phyloP scores from a whole-genome alignment of 2,329 filamentous ascomycete species.

The Myriosclerotinia duriaeana region DNA sequence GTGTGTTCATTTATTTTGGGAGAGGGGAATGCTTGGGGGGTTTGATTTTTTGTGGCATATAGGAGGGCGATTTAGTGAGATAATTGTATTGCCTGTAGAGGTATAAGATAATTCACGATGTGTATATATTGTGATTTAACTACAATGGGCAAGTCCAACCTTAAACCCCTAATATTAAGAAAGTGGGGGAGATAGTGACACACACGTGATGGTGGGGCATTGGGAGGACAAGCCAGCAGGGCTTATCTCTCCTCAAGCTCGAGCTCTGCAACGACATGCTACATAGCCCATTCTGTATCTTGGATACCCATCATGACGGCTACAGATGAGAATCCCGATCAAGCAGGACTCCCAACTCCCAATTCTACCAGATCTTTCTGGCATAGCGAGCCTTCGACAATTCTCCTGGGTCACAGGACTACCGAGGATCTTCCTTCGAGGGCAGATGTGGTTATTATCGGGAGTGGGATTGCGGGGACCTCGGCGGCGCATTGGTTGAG shows the following conservation, averaged over 20 bases:
- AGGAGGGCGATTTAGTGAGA: no score
- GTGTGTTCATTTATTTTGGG: no score
- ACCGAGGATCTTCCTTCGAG: conserved; percentile 60
- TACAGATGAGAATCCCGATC: conserved; percentile 21
- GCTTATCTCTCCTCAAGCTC: not conserved
- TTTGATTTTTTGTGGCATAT: not conserved
- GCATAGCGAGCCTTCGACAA: conserved; percentile 65
- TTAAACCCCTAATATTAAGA: not conserved
- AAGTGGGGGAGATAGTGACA: conserved; percentile 12
- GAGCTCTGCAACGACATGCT: not conserved
- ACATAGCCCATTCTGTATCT: not conserved
- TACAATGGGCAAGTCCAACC: not conserved
- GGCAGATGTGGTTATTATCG: conserved; percentile 70
- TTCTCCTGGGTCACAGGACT: conserved; percentile 65
- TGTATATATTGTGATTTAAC: not conserved
- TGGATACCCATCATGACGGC: conserved; percentile 8
- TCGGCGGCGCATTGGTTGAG: conserved; percentile 65
- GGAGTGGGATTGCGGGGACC: conserved; percentile 74
- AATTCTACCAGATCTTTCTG: conserved; percentile 69
- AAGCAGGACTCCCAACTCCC: conserved; percentile 53
- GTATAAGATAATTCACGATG: not conserved
- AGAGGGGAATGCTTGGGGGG: no score
- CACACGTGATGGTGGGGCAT: conserved; percentile 11
- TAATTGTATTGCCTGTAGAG: not conserved
- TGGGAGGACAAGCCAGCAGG: not conserved